Evolutionary conservation across 2,329 filamentous ascomycete species (phyloP).

Genomic region (Fusarium illudens): DNA sequence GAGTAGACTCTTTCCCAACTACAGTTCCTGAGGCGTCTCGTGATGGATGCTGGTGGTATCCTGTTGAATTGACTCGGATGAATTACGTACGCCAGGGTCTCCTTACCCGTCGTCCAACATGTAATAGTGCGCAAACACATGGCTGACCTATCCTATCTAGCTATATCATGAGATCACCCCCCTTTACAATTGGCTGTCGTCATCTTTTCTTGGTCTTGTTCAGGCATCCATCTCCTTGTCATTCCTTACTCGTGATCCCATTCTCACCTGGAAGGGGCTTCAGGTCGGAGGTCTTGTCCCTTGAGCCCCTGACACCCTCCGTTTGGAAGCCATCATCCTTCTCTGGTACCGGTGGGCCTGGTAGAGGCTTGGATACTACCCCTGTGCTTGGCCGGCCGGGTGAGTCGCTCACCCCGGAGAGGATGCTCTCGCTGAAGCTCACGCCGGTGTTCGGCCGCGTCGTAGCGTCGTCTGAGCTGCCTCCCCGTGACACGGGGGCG

Average conservation of each 20-base stretch:
- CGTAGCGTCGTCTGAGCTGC: conserved; percentile 43
- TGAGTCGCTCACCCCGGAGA: conserved; percentile 50
- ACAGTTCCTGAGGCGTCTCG: background rate
- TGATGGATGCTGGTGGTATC: background rate
- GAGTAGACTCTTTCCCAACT: background rate
- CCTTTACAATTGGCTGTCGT: background rate
- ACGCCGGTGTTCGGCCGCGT: conserved; percentile 50
- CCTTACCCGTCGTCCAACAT: background rate
- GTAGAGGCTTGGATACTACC: conserved; percentile 4
- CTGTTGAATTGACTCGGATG: background rate
- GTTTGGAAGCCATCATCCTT: conserved; percentile 40
- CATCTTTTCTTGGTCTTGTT: background rate
- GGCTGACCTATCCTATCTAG: conserved; percentile 14
- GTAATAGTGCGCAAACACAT: conserved; percentile 2
- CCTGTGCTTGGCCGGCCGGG: conserved; percentile 37
- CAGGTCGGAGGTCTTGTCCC: conserved; percentile 21
- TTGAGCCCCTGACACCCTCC: conserved; percentile 39
- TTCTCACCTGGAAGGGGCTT: conserved; percentile 10
- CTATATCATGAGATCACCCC: conserved; percentile 9
- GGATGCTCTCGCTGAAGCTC: conserved; percentile 57
- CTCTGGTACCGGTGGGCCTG: conserved; percentile 14
- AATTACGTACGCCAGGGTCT: conserved; percentile 4
- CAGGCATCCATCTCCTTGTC: background rate
- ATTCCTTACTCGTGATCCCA: conserved; percentile 18
- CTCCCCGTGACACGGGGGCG: conserved; percentile 41